These are phyloP conservation scores for Scalesia atractyloides DNA, from an alignment of 129 eudicot genomes.

Conservation along the genomic window DNA sequence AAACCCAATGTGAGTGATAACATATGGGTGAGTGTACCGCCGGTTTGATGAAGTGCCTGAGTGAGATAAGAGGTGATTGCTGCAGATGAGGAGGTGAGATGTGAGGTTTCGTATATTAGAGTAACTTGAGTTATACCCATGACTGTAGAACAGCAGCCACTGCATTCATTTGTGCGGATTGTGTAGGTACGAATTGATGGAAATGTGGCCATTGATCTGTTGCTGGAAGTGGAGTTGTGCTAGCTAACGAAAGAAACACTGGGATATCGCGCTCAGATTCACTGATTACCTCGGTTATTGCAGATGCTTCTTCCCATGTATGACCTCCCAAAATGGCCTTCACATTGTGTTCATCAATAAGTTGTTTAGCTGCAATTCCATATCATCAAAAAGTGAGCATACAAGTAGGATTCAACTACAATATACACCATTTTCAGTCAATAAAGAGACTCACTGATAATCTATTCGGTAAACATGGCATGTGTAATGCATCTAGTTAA, in stretches of 20 bases:
- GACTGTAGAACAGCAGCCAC: conserved; percentile 46
- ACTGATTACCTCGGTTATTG: conserved; percentile 37
- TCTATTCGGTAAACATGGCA: too few species aligned
- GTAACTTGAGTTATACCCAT: conserved; percentile 32
- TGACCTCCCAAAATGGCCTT: conserved; percentile 51
- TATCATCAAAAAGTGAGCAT: neutral
- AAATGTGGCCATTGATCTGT: conserved; percentile 37
- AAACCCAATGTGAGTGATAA: conserved; percentile 36
- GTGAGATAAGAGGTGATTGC: conserved; percentile 30
- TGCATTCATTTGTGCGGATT: conserved; percentile 47
- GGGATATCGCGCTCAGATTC: conserved; percentile 31
- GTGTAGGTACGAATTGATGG: conserved; percentile 33
- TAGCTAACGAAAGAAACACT: conserved; percentile 36
- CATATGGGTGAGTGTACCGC: conserved; percentile 28
- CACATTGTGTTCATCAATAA: conserved; percentile 32
- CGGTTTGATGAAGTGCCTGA: conserved; percentile 34
- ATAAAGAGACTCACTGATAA: too few species aligned
- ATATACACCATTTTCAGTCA: too few species aligned
- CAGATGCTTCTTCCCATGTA: conserved; percentile 52
- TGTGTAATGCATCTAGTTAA: too few species aligned
- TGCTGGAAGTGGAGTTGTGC: conserved; percentile 33
- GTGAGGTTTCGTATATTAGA: conserved; percentile 36
- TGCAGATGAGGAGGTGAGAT: neutral
- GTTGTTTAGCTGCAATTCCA: conserved; percentile 23
- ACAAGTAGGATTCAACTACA: too few species aligned